Conservation (phyloP, 2,329 filamentous ascomycete genomes). For the Scytalidium sp. region DNA sequence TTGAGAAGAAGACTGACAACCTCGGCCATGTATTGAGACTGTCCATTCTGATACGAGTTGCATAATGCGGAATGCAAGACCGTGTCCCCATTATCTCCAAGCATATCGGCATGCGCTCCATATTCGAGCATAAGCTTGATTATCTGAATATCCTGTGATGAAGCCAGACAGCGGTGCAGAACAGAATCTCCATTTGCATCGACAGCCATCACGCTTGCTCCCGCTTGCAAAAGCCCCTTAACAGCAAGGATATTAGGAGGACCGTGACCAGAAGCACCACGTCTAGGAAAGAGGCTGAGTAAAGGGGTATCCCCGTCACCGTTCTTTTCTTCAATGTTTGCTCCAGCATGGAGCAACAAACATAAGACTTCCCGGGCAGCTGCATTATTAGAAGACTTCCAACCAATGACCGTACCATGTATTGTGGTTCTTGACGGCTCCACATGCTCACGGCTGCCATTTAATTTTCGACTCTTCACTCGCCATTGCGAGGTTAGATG, state of each 20-base stretch:
- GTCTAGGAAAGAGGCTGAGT: not conserved
- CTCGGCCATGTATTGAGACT: not conserved
- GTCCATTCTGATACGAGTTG: not conserved
- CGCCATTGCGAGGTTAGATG: slow-evolving; percentile 9
- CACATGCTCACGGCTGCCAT: not conserved
- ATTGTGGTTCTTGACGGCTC: slow-evolving; percentile 1
- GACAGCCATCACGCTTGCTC: slow-evolving; percentile 6
- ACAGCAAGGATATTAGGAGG: not conserved
- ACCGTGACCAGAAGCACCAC: not conserved
- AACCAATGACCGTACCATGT: slow-evolving; percentile 2
- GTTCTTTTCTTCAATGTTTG: slow-evolving; percentile 20
- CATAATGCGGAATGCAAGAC: slow-evolving; percentile 7
- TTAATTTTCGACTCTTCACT: not conserved
- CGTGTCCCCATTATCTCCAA: slow-evolving; percentile 11
- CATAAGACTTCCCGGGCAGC: slow-evolving; percentile 3
- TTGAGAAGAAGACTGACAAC: slow-evolving; percentile 6
- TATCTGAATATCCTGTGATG: slow-evolving; percentile 8
- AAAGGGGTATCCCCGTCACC: slow-evolving; percentile 18
- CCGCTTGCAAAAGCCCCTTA: slow-evolving; percentile 5
- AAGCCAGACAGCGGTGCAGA: slow-evolving; percentile 12
- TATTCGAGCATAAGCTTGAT: slow-evolving; percentile 25
- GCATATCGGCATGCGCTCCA: slow-evolving; percentile 27
- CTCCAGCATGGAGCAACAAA: slow-evolving; percentile 20
- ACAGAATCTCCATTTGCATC: slow-evolving; percentile 6
- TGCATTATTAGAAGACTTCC: slow-evolving; percentile 1